Percentiles rank a stretch among this genome's conserved stretches.
These are phyloP conservation scores for Globisporangium megalacanthum DNA, from an alignment of 352 stramenopile species.

Conservation along the genomic window DNA sequence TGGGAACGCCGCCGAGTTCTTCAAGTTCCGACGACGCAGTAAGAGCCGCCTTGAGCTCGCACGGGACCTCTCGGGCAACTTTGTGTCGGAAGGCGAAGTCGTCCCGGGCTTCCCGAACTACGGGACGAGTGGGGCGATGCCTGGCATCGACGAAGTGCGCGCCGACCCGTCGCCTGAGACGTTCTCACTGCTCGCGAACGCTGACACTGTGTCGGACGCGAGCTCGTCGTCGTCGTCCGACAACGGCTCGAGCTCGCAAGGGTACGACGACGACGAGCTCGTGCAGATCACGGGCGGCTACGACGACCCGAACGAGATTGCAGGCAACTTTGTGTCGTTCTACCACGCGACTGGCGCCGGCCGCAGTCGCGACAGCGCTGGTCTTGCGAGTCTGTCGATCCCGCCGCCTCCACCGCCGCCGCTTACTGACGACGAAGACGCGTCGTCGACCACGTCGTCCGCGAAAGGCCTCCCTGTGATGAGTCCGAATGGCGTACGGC, in stretches of 20 bases:
- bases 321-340: conserved; percentile 73
- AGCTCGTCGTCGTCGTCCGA: conserved; percentile 48
- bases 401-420: conserved; percentile 56
- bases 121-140: conserved; percentile 47
- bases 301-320: conserved; percentile 51
- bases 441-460: conserved; percentile 53
- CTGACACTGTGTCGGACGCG: conserved; percentile 40
- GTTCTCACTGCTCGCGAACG: conserved; percentile 27
- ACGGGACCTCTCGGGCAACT: conserved; percentile 49
- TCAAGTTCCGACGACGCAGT: conserved; percentile 81
- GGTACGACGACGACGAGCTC: conserved; percentile 61
- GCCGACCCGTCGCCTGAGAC: conserved; percentile 37
- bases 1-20: conserved; percentile 81
- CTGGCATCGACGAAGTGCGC: conserved; percentile 63
- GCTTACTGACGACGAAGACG: conserved; percentile 65
- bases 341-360: conserved; percentile 54
- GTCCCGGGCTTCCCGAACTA: conserved; percentile 47
- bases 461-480: conserved; percentile 73
- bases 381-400: conserved; percentile 49
- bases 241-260: conserved; percentile 54
- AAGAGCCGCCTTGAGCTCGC: conserved; percentile 80
- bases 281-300: conserved; percentile 59
- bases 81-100: conserved; percentile 36
- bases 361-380: conserved; percentile 20
- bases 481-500: conserved; percentile 68